A percentile compares a stretch with the other conserved stretches of the same genome.
Evolutionary conservation across 2,329 filamentous ascomycete species (phyloP).

Genomic region (Waltergamsia citrina): DNA sequence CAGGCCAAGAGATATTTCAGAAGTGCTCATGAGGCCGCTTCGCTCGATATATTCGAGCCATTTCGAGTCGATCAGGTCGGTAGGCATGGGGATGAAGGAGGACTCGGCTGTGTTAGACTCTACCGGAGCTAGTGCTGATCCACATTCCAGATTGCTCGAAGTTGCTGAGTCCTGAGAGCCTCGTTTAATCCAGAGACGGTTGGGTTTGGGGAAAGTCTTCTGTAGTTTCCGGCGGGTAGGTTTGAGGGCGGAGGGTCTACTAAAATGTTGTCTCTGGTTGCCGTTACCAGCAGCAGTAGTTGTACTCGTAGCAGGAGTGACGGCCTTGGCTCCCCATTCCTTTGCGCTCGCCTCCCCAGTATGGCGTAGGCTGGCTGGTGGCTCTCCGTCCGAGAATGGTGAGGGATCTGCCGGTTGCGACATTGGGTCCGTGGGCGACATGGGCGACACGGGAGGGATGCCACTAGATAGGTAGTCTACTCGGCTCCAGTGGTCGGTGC

Average conservation of each 20-base stretch:
- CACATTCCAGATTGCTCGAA: neutral
- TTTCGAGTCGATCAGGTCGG: slow-evolving; percentile 22
- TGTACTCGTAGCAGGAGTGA: too few species aligned
- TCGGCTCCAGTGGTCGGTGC: too few species aligned
- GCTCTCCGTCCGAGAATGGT: neutral
- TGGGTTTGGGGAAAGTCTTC: neutral
- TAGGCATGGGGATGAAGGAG: slow-evolving; percentile 12
- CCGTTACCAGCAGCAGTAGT: too few species aligned
- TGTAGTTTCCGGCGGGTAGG: neutral
- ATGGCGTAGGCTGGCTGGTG: neutral
- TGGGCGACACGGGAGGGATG: too few species aligned
- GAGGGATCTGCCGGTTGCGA: neutral
- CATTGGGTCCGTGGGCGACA: neutral
- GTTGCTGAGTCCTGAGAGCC: neutral
- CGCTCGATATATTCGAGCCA: slow-evolving; percentile 19
- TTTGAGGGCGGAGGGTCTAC: neutral
- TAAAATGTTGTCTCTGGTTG: neutral
- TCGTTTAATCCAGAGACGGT: slow-evolving; percentile 1
- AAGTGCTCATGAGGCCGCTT: slow-evolving; percentile 11
- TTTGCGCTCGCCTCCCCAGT: neutral
- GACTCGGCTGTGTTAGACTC: neutral
- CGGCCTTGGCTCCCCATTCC: neutral
- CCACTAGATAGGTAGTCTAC: too few species aligned
- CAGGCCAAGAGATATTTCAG: slow-evolving; percentile 6
- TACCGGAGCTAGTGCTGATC: neutral